phyloP scores from a whole-genome alignment of 1,284 basidiomycete genomes.

The Cystobasidium slooffiae region DNA sequence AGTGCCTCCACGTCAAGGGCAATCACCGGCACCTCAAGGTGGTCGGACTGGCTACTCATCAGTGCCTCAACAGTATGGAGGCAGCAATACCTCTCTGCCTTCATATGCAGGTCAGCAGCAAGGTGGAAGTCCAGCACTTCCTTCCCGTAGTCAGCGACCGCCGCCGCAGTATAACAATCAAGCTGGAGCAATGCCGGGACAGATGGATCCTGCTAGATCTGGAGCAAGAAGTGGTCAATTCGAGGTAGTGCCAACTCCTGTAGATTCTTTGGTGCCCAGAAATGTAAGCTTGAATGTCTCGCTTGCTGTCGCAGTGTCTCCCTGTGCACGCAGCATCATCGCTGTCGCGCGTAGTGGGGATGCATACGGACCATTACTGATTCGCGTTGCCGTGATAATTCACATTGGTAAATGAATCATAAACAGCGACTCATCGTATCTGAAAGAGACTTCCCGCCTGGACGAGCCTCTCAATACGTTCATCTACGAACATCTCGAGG shows the following conservation, averaged over 20 bases:
- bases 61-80: constrained; percentile 30
- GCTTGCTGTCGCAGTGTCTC: neutral
- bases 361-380: neutral
- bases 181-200: constrained; percentile 12
- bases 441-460: constrained; percentile 6
- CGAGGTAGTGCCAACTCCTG: constrained; percentile 59
- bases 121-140: constrained; percentile 6
- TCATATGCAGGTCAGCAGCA: constrained; percentile 24
- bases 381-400: neutral
- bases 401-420: neutral
- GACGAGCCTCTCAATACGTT: constrained; percentile 26
- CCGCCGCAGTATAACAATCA: constrained; percentile 8
- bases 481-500: constrained; percentile 39
- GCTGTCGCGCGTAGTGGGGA: neutral
- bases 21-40: constrained; percentile 50
- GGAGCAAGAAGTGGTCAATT: constrained; percentile 50
- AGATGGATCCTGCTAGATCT: neutral
- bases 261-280: constrained; percentile 68
- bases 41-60: constrained; percentile 30
- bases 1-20: constrained; percentile 46
- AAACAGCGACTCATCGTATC: constrained; percentile 16
- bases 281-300: constrained; percentile 59
- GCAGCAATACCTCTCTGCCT: constrained; percentile 14
- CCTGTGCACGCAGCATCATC: neutral
- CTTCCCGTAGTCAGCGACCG: constrained; percentile 12